Conservation (phyloP, 1,284 basidiomycete genomes). For the Coriolopsis trogii region DNA sequence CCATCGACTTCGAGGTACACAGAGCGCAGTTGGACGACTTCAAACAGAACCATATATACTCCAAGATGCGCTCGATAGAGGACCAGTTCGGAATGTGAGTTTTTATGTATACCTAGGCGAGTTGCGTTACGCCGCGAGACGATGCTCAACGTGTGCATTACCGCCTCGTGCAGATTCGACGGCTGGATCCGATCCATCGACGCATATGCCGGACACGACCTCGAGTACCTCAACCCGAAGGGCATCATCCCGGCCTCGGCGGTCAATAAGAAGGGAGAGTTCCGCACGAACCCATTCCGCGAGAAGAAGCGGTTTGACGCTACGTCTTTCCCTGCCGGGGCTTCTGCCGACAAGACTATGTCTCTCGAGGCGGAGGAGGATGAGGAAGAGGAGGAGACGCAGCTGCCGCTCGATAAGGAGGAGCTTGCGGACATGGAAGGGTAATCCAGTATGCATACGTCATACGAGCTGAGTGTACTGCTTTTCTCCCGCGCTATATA, state of each 20-base stretch:
- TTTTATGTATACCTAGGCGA: slow-evolving; percentile 2
- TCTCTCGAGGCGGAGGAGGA: slow-evolving; percentile 49
- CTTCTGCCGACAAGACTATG: slow-evolving; percentile 38
- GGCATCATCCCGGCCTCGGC: slow-evolving; percentile 70
- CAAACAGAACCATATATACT: slow-evolving; percentile 85
- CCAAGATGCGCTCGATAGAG: slow-evolving; percentile 83
- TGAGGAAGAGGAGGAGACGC: slow-evolving; percentile 55
- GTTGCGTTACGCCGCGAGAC: background rate
- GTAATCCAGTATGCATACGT: slow-evolving; percentile 32
- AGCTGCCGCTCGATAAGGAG: slow-evolving; percentile 48
- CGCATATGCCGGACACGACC: slow-evolving; percentile 67
- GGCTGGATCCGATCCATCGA: slow-evolving; percentile 75
- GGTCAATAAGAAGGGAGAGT: slow-evolving; percentile 62
- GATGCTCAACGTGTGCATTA: background rate
- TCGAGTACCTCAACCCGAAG: slow-evolving; percentile 70
- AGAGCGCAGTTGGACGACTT: slow-evolving; percentile 72
- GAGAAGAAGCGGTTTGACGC: slow-evolving; percentile 68
- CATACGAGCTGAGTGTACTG: background rate
- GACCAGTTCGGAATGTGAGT: slow-evolving; percentile 78
- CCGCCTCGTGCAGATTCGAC: slow-evolving; percentile 58
- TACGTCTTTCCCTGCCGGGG: slow-evolving; percentile 50
- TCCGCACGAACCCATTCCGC: slow-evolving; percentile 63
- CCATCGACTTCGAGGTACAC: slow-evolving; percentile 74
- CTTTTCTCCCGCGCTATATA: too few relatives aligned
- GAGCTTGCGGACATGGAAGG: slow-evolving; percentile 75